Percentiles rank a stretch among this genome's conserved stretches.
These are phyloP conservation scores for Nicotiana paniculata DNA, from an alignment of 257 asterid species.

Conservation along the genomic window DNA sequence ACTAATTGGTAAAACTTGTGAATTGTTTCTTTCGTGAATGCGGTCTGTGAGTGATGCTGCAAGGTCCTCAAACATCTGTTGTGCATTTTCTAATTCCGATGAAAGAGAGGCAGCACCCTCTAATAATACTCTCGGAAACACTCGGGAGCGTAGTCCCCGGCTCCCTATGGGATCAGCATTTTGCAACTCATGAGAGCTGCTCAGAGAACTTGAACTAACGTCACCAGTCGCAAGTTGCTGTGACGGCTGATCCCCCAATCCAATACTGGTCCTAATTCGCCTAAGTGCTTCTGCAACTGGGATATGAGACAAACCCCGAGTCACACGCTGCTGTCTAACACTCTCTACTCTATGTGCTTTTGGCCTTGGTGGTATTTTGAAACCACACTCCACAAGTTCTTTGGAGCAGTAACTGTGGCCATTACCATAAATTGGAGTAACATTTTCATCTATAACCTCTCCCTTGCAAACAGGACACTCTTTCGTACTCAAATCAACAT, in stretches of 20 bases:
- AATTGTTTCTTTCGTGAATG: slow-evolving; percentile 23
- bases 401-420: slow-evolving; percentile 23
- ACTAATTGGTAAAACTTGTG: slow-evolving; percentile 25
- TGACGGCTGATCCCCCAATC: slow-evolving; percentile 25
- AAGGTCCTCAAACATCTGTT: slow-evolving; percentile 63
- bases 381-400: slow-evolving; percentile 26
- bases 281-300: slow-evolving; percentile 91
- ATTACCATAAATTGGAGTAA: slow-evolving; percentile 49
- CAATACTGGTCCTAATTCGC: slow-evolving; percentile 60
- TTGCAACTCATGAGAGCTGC: slow-evolving; percentile 21
- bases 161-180: slow-evolving; percentile 24
- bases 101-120: slow-evolving; percentile 74
- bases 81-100: slow-evolving; percentile 61
- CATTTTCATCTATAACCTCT: slow-evolving; percentile 30
- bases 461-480: slow-evolving; percentile 79
- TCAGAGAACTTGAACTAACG: slow-evolving; percentile 8
- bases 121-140: slow-evolving; percentile 52
- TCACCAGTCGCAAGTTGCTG: slow-evolving; percentile 20
- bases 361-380: slow-evolving; percentile 67
- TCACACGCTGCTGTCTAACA: slow-evolving; percentile 56
- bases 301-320: slow-evolving; percentile 54
- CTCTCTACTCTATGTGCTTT: slow-evolving; percentile 57
- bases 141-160: slow-evolving; percentile 40
- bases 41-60: slow-evolving; percentile 50
- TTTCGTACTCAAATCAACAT: slow-evolving; percentile 45